Evolutionary conservation across 2,329 filamentous ascomycete genomes (phyloP), one percentile per base, ranked within the genome.

Genomic region (Epichloe festucae): DNA sequence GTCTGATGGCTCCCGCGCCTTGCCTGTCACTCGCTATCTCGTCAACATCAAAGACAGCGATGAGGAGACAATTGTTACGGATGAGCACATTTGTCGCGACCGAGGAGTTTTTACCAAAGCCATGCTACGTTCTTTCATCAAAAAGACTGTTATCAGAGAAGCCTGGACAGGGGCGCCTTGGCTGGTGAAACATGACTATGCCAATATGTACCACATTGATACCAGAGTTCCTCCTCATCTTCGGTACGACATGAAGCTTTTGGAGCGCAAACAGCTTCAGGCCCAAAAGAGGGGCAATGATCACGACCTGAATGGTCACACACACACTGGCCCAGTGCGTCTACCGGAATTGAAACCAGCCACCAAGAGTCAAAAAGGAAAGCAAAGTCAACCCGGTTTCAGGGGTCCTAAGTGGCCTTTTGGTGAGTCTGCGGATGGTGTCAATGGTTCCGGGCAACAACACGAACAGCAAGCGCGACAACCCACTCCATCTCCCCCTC

Each of bases 131-230:
- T 89, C 89, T 5, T 98, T 96, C 58, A 87, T 98, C 57, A 95
- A 95, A 65, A 90, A 94, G 67, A 93, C 89, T 0, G 85, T 96
- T n/a, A 85, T 84, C 2, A 76, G 91, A 55, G 93, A 97, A 62
- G 81, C 89, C 4, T 97, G 90, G 89, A 91, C 83, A 54, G 91
- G 91, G n/a, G 93, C 93, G 0, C 91, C 93, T 0, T 98, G 93
- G 93, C 73, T 95, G 51, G 91, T 97, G 17, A 96, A 94, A 69
- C 78, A 85, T 38, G 83, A 89, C 50, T 82, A 95, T 53, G 93
- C 93, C 1, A 80, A 81, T 45, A 78, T 84, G 56, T 95, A 93
- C 66, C 84, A 88, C 55, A 93, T 98, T 56, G 84, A 89, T 55
- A 89, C 82, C n/a, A 82, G 88, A 50, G 81, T 97, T 12, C 93